Base-by-base conservation (phyloP, 352 stramenopile genomes). In the Globisporangium yorkense region DNA sequence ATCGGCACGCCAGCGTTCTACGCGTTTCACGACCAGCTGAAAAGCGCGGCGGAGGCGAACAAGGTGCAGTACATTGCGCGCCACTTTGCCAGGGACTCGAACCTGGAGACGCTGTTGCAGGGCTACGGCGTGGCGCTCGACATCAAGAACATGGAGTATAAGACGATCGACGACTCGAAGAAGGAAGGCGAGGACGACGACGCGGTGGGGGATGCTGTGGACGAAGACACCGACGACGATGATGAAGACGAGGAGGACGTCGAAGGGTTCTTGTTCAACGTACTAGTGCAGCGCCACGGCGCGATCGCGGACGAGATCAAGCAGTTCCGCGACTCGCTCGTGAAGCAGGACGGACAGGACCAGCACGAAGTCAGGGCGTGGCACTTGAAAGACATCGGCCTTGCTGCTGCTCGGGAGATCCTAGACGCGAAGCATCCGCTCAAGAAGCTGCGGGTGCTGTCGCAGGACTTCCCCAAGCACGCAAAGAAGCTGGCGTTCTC, bases 61-160 rank as follows among this genome's bases (percentile, higher is more conserved):
- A 55, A 75, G 31, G 60, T 96, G 21, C 70, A 80, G 67, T 96
- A 96, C 67, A 89, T 96, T 63, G 68, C 91, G 41, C 85, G 87
- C 35, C 88, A 94, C 52, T 92, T 77, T 20, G 71, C 87, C 2
- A 75, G 74, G 44, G 71, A 93, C 52, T 78, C 83, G 39, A 69
- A 57, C 12, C 53, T 89, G 43, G 72, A 87, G 61, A 96, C 90
- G 47, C 64, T 89, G 43, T 61, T 98, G 9, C 88, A 97, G 52
- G 94, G 94, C 20, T 98, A 97, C 56, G 92, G 92, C 9, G 88
- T 97, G 31, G 80, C 84, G 2, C 68, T 98, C 33, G 90, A 98
- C 56, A 97, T 98, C 56, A 98, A 98, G 69, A 98, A 98, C 68
- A 98, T 98, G 86, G 94, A 98, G 70, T 98, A 98, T 71, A 96